Base-by-base conservation (phyloP, 2,329 filamentous ascomycete species). In the Cladophialophora immunda region DNA sequence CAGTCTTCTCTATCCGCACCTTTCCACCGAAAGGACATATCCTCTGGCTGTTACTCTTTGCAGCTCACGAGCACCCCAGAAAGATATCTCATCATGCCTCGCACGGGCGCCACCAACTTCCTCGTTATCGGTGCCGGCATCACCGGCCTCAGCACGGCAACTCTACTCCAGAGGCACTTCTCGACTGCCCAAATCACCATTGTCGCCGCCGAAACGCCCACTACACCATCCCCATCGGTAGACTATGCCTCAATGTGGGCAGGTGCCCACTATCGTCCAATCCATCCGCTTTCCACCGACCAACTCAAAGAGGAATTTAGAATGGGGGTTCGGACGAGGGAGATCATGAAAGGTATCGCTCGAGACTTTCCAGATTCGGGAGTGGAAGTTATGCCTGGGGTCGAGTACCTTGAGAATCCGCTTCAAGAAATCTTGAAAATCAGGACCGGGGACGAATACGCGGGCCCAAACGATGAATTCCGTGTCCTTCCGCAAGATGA, bases 241-340 rank as follows among this genome's bases (percentile, higher is more conserved):
- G 78, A 81, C 73, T 84, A 83, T 71, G 77, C 82, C 47, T 82
- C 80, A 1, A 78, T 79, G 32, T 82, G 80, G 78, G 81, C 81
- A 0, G 81, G 81, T 27, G 82, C 81, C 1, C 82, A 84, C 71
- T 83, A 81, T 68, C 78, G 82, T 1, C 81, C 82, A 0, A 77
- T 82, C 3, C 81, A 81, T 0, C 78, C 57, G 8, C 41, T 53
- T n/a, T 76, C 7, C 72, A 75, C 25, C 75, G 76, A 1, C 70
- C 80, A 29, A 77, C 81, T 70, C 66, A 74, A 32, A 61, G 74
- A 41, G 69, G 74, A 83, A 72, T 74, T 76, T 30, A 41, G 69
- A 15, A 77, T 81, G 72, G 80, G 78, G 2, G 70, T 73, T 15
- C 73, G 74, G 19, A 82, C 82, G 1, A 81, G 78, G 54, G 64